Base-by-base conservation (phyloP, 371 early-diverging fungal species). In the Synchytrium microbalum region DNA sequence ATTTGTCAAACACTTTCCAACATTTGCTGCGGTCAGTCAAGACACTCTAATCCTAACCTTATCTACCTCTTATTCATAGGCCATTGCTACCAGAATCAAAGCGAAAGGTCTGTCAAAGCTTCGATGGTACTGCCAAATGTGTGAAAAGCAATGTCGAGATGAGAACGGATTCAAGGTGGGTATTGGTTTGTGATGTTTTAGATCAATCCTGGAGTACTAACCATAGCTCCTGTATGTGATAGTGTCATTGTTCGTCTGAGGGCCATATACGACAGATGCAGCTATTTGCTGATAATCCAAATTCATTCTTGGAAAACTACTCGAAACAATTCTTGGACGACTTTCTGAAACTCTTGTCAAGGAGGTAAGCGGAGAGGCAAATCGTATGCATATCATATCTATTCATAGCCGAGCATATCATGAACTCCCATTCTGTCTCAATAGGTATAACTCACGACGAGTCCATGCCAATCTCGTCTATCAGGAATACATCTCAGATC, bases 91-190 rank as follows among this genome's bases (percentile, higher is more conserved):
- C 72, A 46, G 73, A 14, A 78, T 78, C 61, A 77, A 77, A 65
- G 75, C 95, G 32, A 96, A 96, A 72, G 98, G 98, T 25, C 86
- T 97, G 62, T 90, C 92, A 64, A 90, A 91, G 67, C 80, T 97
- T 60, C 82, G 91, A 64, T 97, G 91, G 85, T 93, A 78, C 63
- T 96, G 97, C 72, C 93, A 95, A 75, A 89, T 93, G 78, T 95
- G 95, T 69, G 86, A 95, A 69, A 92, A 92, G 60, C 68, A 69
- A 57, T 74, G 74, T 67, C 33, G 67, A 59, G 97, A 96, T 75
- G 95, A 92, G 70, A 95, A 95, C 75, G 98, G 98, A 8, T 97
- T 93, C 81, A 92, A 95, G 73, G 79, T 76, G 68, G 13, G 60
- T 1, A 32, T 24, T 10, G 10, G 5, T 62, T 24, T 19, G 16